Evolutionary conservation across 495 filamentous ascomycete genomes (phyloP), one percentile per base, ranked within the genome.

Genomic region (Astrothelium macrocarpum): DNA sequence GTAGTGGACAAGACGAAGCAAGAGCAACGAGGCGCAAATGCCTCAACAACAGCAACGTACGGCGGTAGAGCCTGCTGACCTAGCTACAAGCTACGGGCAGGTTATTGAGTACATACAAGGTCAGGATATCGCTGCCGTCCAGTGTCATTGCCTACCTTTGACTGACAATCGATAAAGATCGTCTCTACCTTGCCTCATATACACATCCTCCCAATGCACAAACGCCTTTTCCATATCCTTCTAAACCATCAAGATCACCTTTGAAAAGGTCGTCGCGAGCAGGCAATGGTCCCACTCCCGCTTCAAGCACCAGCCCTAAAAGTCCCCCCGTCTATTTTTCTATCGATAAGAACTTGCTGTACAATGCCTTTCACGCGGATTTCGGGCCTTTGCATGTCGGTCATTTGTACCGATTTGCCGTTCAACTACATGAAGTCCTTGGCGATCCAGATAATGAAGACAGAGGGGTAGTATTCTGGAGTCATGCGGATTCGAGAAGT

Each of bases 331-430:
- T 87, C 65, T 99, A 99, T 76, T 99, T 99, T 76, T 91, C 91
- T 2, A 84, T 97, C 64, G 95, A 99, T 71, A 89, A 96, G 71
- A 86, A 80, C 32, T 83, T 99, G 16, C 81, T 96, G 28, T 99
- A 99, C 80, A 97, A 99, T 72, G 90, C 92, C 9, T 99, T 99
- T 78, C 91, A 97, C 75, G 92, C 93, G 64, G 94, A 99, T 75
- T 99, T 99, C 74, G 94, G 94, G 65, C 94, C 94, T 68, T 80
- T 97, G 26, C 95, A 99, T 77, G 95, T 97, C 61, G 94, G 95
- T 3, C 94, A 99, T 70, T 78, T 97, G 31, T 97, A 99, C 78
- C 83, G 94, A 39, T 99, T 97, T 76, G 91, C 95, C 1, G 85
- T 97, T 32, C 83, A 90, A 49, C 89, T 99, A 72, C 95, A 99